These are phyloP conservation scores for Amanita brunnescens DNA, from an alignment of 768 basidiomycete species.

Conservation along the genomic window DNA sequence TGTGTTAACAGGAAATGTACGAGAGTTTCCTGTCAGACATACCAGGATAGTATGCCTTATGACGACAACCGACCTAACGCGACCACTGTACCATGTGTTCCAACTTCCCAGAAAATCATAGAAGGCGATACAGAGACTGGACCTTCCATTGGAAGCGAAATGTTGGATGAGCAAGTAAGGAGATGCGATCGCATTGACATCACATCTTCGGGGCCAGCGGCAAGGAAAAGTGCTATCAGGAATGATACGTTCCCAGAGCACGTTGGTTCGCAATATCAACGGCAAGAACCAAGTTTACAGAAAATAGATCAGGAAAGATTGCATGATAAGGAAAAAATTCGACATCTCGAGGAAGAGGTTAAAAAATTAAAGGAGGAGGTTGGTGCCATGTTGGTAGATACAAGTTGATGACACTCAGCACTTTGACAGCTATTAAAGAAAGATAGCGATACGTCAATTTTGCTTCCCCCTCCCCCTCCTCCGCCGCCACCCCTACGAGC, in stretches of 20 bases:
- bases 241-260: not conserved
- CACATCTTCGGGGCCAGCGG: too few species aligned
- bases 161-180: not conserved
- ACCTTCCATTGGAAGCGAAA: not conserved
- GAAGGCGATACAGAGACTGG: too few species aligned
- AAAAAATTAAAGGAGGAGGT: constrained; percentile 51
- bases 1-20: too few species aligned
- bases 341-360: constrained; percentile 59
- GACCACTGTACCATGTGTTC: too few species aligned
- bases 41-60: too few species aligned
- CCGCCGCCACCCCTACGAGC: constrained; percentile 31
- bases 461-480: constrained; percentile 31
- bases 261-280: not conserved
- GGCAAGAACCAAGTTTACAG: constrained; percentile 1
- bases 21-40: too few species aligned
- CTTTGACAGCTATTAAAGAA: constrained; percentile 36
- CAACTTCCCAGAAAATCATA: too few species aligned
- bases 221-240: not conserved
- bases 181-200: not conserved
- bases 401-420: not conserved
- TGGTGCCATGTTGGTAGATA: constrained; percentile 3
- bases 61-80: too few species aligned
- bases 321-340: constrained; percentile 55
- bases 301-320: constrained; percentile 34
- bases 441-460: constrained; percentile 15